Conservation (phyloP, 2,329 filamentous ascomycete species). For the Fusarium globosum region DNA sequence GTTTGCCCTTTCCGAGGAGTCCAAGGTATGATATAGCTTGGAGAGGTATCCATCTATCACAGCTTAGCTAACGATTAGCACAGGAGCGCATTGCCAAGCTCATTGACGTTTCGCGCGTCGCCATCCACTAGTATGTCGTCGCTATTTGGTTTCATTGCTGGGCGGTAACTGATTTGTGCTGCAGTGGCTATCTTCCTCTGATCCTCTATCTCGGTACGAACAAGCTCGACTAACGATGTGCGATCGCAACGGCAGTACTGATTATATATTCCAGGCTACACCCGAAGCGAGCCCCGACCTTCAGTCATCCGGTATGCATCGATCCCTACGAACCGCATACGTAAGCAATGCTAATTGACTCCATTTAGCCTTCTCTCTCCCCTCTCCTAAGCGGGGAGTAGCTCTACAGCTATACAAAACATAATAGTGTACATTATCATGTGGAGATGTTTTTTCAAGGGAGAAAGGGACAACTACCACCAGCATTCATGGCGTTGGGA, state of each 20-base stretch:
- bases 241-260: conserved; percentile 38
- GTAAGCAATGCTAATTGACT: conserved; percentile 31
- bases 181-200: conserved; percentile 92
- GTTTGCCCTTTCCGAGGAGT: conserved; percentile 89
- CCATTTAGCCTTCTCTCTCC: conserved; percentile 69
- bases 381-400: conserved; percentile 62
- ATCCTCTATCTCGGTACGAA: conserved; percentile 92
- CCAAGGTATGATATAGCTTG: conserved; percentile 74
- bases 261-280: conserved; percentile 74
- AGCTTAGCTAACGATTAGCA: conserved; percentile 24
- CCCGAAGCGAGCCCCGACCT: conserved; percentile 90
- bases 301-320: conserved; percentile 68
- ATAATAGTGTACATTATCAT: conserved; percentile 44
- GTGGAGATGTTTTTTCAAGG: conserved; percentile 12
- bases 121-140: conserved; percentile 87
- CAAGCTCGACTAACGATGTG: conserved; percentile 37
- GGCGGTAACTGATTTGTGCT: conserved; percentile 50
- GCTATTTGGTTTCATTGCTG: neutral
- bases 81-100: conserved; percentile 98
- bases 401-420: conserved; percentile 15
- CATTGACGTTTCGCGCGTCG: conserved; percentile 93
- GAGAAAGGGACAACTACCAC: conserved; percentile 18
- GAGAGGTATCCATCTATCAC: conserved; percentile 1
- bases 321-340: neutral
- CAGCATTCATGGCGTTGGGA: conserved; percentile 45